These are phyloP conservation scores for Solioccasus polychromus DNA, from an alignment of 768 basidiomycete genomes.

Conservation along the genomic window DNA sequence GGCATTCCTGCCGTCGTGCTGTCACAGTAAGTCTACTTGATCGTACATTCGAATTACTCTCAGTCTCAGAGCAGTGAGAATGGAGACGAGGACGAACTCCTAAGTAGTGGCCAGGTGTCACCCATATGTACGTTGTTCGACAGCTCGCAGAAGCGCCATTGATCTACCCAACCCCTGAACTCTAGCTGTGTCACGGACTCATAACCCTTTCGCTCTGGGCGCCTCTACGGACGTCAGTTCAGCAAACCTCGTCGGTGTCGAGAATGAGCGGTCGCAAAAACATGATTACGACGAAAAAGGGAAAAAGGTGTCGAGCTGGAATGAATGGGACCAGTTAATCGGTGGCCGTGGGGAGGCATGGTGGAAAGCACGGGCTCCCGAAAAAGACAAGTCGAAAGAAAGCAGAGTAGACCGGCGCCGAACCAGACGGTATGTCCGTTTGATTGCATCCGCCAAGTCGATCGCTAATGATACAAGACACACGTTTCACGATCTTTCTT, in stretches of 20 bases:
- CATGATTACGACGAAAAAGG: slow-evolving; percentile 4
- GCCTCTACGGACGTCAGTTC: slow-evolving; percentile 30
- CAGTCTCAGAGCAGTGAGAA: slow-evolving; percentile 14
- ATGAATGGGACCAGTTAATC: slow-evolving; percentile 29
- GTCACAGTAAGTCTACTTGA: slow-evolving; percentile 32
- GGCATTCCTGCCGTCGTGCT: slow-evolving; percentile 40
- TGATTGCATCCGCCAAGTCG: neutral
- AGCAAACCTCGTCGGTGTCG: slow-evolving; percentile 20
- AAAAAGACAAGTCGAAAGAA: slow-evolving; percentile 14
- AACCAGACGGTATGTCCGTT: slow-evolving; percentile 18
- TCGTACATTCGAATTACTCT: neutral
- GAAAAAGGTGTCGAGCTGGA: slow-evolving; percentile 52
- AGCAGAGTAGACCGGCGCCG: slow-evolving; percentile 24
- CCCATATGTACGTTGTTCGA: slow-evolving; percentile 52
- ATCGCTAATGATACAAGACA: slow-evolving; percentile 41
- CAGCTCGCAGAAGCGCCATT: slow-evolving; percentile 1
- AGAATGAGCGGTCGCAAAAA: slow-evolving; percentile 11
- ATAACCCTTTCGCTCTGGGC: slow-evolving; percentile 23
- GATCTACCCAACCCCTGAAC: slow-evolving; percentile 8
- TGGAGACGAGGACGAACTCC: slow-evolving; percentile 60
- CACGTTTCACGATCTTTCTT: slow-evolving; percentile 62
- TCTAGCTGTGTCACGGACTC: slow-evolving; percentile 24
- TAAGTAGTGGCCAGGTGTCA: slow-evolving; percentile 77
- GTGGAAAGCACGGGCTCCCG: slow-evolving; percentile 18
- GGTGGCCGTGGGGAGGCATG: slow-evolving; percentile 14